Base-by-base conservation (phyloP, 2,329 filamentous ascomycete species). In the Penicillium sp. region DNA sequence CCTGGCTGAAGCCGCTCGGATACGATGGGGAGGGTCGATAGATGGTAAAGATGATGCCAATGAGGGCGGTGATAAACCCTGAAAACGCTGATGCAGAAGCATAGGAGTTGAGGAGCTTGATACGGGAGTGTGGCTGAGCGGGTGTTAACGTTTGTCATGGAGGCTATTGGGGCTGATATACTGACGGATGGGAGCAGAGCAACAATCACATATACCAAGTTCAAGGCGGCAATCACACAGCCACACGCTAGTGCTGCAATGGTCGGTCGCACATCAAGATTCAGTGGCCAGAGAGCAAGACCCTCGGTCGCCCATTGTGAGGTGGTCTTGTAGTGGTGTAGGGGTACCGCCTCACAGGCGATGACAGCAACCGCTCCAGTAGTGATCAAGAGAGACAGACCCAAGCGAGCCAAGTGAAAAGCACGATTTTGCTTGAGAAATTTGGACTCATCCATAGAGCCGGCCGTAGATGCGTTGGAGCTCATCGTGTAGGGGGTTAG, bases 221-320 rank as follows among this genome's bases (percentile, higher is more conserved):
- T 73, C 55, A 73, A 62, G 5, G 73, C 61, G 3, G 71, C 65
- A 45, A 79, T 70, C 6, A 81, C 68, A n/a, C 69, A 69, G 6
- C 75, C 77, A 49, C 75, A 76, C 3, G 72, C 66, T 37, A 81
- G 61, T 0, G 75, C 64, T 16, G 74, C 76, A 19, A 76, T 68
- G 0, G 76, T 77, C 13, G 78, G 78, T 25, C 76, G 74, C 11
- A 78, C 35, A 60, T 81, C 78, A 51, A 80, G 64, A 58, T 80
- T 76, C 58, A 74, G 57, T 3, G 79, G 79, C 79, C 79, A 81
- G 1, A 81, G 69, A 25, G 72, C 69, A 6, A 81, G 66, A 45
- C 74, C 71, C 16, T 70, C 68, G 25, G 67, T 62, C 8, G 70
- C 69, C 60, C 73, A 78, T 22, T 71, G 64, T n/a, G 69, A 69